Evolutionary conservation across 2,329 filamentous ascomycete species (phyloP), one percentile per base, ranked within the genome.

Genomic region (Hyphodiscus sp.): DNA sequence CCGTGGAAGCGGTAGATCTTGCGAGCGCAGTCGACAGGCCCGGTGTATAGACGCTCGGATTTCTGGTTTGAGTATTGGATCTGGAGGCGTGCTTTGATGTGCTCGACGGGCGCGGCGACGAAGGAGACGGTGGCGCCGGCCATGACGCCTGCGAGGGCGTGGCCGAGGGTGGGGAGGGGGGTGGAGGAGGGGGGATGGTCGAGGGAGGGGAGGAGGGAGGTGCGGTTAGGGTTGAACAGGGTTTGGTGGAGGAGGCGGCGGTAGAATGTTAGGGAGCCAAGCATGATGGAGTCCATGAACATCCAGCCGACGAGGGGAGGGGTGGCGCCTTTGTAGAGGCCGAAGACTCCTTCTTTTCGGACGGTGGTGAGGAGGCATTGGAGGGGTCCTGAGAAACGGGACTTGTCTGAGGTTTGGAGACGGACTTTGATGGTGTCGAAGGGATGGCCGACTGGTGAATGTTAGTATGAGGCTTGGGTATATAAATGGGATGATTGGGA

Each of bases 341-440:
- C 94, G 49, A 78, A 73, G 46, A 95, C 73, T 47, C 92, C 92
- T 71, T 99, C 94, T 68, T 91, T 87, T 56, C 86, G 82, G 26
- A 97, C 61, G 10, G 94, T 99, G 69, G 92, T 86, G 52, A 87
- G 70, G 10, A 96, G 74, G 68, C 94, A 97, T 70, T 96, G 85
- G 30, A 95, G 69, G 0, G 94, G 91, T 0, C 94, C 94, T 59
- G 77, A 78, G 77, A 99, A 99, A 63, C 88, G 90, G 1, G 82
- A 70, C 47, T 80, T 71, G 62, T 86, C 77, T 29, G 89, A 90
- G 2, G 92, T 97, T 70, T 99, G 94, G 18, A 99, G 77, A 30
- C 94, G 89, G 51, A 97, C 92, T 73, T 99, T 99, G 70, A 99
- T 83, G 0, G 94, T 97, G 72, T 99, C 94, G 74, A 99, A 97